Evolutionary conservation across 1,284 basidiomycete species (phyloP).

Genomic region (Trametes pubescens): DNA sequence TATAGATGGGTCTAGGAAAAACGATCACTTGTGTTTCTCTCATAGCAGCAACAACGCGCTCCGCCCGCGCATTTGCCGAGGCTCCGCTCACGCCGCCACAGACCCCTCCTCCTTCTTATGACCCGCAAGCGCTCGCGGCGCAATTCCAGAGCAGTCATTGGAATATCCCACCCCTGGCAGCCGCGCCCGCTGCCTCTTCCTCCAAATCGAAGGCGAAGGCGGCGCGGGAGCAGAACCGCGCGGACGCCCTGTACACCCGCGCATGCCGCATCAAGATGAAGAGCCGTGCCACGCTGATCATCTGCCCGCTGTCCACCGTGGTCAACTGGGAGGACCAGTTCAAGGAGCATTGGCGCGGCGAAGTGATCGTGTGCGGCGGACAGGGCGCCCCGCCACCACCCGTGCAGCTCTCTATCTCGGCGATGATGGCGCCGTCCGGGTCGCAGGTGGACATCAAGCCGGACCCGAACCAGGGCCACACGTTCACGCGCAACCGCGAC

Average conservation of each 20-base stretch:
- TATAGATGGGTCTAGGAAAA: constrained; percentile 97
- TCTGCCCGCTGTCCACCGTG: constrained; percentile 96
- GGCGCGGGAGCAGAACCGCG: constrained; percentile 68
- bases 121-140: constrained; percentile 55
- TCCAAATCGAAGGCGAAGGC: constrained; percentile 70
- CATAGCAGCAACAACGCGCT: constrained; percentile 83
- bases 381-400: constrained; percentile 35
- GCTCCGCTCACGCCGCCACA: constrained; percentile 57
- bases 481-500: constrained; percentile 46
- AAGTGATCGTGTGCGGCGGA: constrained; percentile 85
- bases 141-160: constrained; percentile 84
- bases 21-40: constrained; percentile 95
- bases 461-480: constrained; percentile 47
- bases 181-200: constrained; percentile 37
- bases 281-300: constrained; percentile 93
- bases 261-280: constrained; percentile 78
- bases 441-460: constrained; percentile 45
- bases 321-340: constrained; percentile 99
- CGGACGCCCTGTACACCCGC: constrained; percentile 73
- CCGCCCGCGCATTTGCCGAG: constrained; percentile 75
- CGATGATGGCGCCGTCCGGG: constrained; percentile 37
- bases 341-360: constrained; percentile 92
- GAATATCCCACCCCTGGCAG: constrained; percentile 72
- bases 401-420: constrained; percentile 29
- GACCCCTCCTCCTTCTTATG: constrained; percentile 50